Evolutionary conservation across 2,329 filamentous ascomycete species (phyloP), one percentile per base, ranked within the genome.

Genomic region (Colletotrichum liriopes): DNA sequence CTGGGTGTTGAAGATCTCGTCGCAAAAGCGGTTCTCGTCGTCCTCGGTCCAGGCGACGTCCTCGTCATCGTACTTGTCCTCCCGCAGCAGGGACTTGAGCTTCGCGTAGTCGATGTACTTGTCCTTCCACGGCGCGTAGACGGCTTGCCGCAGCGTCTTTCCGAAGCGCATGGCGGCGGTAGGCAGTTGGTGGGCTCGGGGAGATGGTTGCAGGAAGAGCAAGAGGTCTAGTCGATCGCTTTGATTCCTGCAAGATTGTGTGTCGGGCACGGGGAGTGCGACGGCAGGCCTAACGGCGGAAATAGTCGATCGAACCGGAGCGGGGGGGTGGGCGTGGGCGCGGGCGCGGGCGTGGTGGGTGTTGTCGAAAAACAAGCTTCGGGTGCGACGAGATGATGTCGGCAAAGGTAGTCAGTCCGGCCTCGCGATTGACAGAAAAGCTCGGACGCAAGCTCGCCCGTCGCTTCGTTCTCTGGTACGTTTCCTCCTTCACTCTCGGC

Each of bases 41-140:
- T 95, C 92, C 78, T 97, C 95, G 35, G 95, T 98, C 96, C 96
- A 99, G 51, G 90, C 86, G 63, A 86, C 86, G 65, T 90, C 87
- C 29, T 93, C 91, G 60, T 91, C 87, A 35, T 88, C 87, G 71
- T 82, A 82, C 73, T 82, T 85, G 80, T 94, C 91, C 82, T 98
- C 96, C 75, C 94, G 93, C 73, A 99, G 86, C 71, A 99, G 88
- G 78, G 89, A 88, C 88, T 98, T 98, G 76, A 99, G 91, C 88
- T 96, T 98, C 77, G 89, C 86, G 83, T 99, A 99, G 86, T 98
- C 95, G 80, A 99, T 94, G 86, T 99, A 98, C 79, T 97, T 90
- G 81, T 93, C 93, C 82, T 93, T 93, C 96, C 96, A 99, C 79
- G 95, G 94, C 77, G 89, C 84, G 82, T 98, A 96, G 77, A 94